A percentile compares a stretch with the other conserved stretches of the same genome.
phyloP scores from a whole-genome alignment of 345 rosid genomes.

The Acer yangbiense region DNA sequence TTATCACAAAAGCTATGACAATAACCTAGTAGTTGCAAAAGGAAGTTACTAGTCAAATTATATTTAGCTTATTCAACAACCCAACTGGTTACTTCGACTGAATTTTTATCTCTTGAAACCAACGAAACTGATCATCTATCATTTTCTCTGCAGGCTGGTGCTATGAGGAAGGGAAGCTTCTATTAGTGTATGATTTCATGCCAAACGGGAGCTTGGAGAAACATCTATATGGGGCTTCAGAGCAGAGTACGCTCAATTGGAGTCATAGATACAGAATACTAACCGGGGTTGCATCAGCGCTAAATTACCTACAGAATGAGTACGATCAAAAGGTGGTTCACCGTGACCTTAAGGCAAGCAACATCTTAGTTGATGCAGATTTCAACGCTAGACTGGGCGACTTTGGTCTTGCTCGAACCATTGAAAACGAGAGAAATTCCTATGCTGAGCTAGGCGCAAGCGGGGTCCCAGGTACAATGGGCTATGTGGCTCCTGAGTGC shows the following conservation, averaged over 20 bases:
- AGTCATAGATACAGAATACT: conserved; percentile 33
- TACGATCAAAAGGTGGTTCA: conserved; percentile 49
- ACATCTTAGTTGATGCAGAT: conserved; percentile 41
- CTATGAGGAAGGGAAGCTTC: conserved; percentile 41
- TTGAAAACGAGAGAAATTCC: conserved; percentile 42
- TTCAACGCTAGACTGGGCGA: conserved; percentile 45
- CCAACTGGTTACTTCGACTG: neutral
- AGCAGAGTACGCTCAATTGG: conserved; percentile 31
- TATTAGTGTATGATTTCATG: conserved; percentile 53
- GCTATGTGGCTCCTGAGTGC: conserved; percentile 52
- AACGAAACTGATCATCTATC: neutral
- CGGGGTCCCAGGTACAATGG: conserved; percentile 39
- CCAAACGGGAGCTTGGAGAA: conserved; percentile 56
- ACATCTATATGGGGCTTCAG: conserved; percentile 24
- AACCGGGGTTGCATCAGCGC: conserved; percentile 44
- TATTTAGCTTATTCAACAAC: neutral
- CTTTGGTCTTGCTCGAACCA: conserved; percentile 46
- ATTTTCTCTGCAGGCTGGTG: conserved; percentile 42
- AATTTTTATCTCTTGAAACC: neutral
- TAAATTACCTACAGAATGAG: conserved; percentile 44
- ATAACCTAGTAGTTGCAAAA: neutral
- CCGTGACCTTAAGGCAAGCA: conserved; percentile 51
- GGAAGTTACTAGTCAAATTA: neutral
- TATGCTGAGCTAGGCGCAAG: conserved; percentile 31
- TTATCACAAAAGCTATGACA: neutral